Conservation (phyloP, 139 green algal genomes). For the Coelastrella sp. region DNA sequence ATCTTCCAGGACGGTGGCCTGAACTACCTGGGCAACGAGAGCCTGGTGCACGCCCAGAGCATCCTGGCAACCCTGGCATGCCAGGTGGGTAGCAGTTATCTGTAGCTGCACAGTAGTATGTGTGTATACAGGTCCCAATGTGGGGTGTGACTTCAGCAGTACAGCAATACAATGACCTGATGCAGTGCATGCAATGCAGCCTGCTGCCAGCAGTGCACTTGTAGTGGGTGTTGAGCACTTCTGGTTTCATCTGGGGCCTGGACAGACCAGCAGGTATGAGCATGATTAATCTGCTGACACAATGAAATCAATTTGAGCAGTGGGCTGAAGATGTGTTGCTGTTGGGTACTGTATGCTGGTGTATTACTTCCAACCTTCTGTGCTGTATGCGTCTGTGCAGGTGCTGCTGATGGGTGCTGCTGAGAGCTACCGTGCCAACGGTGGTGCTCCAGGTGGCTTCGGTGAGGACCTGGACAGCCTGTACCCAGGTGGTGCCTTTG, state of each 20-base stretch:
- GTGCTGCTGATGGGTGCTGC: conserved; percentile 82
- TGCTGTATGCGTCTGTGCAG: conserved; percentile 35
- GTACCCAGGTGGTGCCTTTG: conserved; percentile 82
- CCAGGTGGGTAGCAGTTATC: conserved; percentile 73
- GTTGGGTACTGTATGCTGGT: background rate
- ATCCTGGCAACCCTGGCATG: conserved; percentile 88
- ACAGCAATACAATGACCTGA: background rate
- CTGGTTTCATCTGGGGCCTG: no score
- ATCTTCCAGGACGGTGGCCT: conserved; percentile 83
- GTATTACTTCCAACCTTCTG: background rate
- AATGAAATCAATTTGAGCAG: background rate
- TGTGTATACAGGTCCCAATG: background rate
- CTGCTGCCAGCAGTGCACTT: background rate
- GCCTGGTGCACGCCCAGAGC: conserved; percentile 91
- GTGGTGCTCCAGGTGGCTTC: conserved; percentile 59
- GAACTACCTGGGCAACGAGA: conserved; percentile 83
- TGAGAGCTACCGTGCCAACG: conserved; percentile 84
- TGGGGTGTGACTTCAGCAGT: background rate
- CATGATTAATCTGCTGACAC: no score
- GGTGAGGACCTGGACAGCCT: conserved; percentile 62
- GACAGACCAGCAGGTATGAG: no score
- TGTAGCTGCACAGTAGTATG: background rate
- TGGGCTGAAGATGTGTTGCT: background rate
- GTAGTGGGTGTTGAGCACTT: background rate
- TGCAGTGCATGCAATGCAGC: background rate